Evolutionary conservation across 2,329 filamentous ascomycete genomes (phyloP).

Genomic region (Magnaporthiopsis poae): DNA sequence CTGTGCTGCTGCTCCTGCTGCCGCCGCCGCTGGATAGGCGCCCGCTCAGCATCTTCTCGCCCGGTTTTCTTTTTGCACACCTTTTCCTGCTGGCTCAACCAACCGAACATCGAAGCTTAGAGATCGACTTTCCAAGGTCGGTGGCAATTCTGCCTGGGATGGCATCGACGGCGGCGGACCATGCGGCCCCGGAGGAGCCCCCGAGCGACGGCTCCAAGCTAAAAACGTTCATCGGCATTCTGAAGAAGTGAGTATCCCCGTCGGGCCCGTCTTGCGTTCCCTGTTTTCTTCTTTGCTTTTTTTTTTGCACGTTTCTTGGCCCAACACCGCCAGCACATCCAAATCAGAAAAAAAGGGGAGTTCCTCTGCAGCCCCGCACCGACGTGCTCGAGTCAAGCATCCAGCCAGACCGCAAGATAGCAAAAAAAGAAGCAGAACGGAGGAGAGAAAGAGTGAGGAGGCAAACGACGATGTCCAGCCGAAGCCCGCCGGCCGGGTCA

Average conservation of each 20-base stretch:
- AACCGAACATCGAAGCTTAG: neutral
- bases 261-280: neutral
- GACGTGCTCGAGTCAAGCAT: neutral
- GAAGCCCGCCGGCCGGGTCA: neutral
- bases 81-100: neutral
- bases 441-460: neutral
- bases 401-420: neutral
- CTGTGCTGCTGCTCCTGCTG: neutral
- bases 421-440: neutral
- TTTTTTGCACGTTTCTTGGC: neutral
- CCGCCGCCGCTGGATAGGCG: neutral
- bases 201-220: conserved; percentile 79
- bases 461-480: neutral
- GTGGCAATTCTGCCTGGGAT: conserved; percentile 2
- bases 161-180: conserved; percentile 5
- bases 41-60: neutral
- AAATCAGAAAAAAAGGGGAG: neutral
- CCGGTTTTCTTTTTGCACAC: neutral
- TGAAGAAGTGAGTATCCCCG: conserved; percentile 61
- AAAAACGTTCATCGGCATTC: conserved; percentile 75
- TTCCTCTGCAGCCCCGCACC: neutral
- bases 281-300: neutral
- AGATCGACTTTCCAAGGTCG: neutral
- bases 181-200: conserved; percentile 28
- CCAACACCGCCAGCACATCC: neutral